Evolutionary conservation across 371 early-diverging fungal genomes (phyloP), one percentile per base, ranked within the genome.

Genomic region (Zychaea mexicana): DNA sequence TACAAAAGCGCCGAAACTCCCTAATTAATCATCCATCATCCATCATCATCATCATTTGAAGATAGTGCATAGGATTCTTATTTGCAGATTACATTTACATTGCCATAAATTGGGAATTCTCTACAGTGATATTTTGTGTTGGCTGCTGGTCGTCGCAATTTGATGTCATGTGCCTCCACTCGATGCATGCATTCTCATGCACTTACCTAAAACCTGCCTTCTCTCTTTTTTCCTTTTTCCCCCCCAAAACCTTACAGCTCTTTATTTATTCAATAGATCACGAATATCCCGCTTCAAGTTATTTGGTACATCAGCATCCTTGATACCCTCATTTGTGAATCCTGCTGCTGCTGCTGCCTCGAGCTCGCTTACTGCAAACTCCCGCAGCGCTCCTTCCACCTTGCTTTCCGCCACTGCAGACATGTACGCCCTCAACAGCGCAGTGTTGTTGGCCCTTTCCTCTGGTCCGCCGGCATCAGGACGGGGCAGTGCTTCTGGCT

Each of bases 401-500:
- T 65, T 58, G 52, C 60, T 60, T 45, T 52, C 65, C 36, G 47
- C 17, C 12, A 65, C 32, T 19, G 65, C 65, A 21, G 53, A 30
- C 26, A 65, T 26, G 52, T 65, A 65, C 21, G 60, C 60, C n/a
- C 57, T 49, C 30, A 65, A 28, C 39, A 65, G 31, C 27, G 57
- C 33, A 39, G 53, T 22, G 19, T 57, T 46, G 27, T 12, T 28
- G 28, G n/a, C n/a, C n/a, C n/a, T n/a, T n/a, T n/a, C n/a, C n/a
- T n/a, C 38, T 24, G 21, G 19, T n/a, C 19, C 21, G 22, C 17
- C 33, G n/a, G n/a, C n/a, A n/a, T n/a, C n/a, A n/a, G 21, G 33
- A 38, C 12, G 19, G 32, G 19, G 72, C 72, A 28, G 69, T 49
- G 53, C 70, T 47, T 26, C 56, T 62, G 47, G 24, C 9, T 10